Base-by-base conservation (phyloP, 1,284 basidiomycete genomes). In the Ceratobasidium sp. region DNA sequence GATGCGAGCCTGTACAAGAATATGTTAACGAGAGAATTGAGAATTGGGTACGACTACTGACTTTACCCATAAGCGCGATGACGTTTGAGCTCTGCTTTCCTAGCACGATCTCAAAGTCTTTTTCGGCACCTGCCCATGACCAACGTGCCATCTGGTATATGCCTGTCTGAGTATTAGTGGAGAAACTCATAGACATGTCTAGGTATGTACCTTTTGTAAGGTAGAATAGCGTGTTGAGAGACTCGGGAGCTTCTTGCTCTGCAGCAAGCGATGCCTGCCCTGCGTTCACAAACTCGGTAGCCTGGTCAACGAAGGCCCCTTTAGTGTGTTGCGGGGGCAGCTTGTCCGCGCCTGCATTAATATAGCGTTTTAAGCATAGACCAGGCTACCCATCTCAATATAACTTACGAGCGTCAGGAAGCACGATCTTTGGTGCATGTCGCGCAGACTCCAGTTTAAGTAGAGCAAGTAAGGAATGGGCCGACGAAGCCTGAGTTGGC, bases 21-120 rank as follows among this genome's bases (percentile, higher is more conserved):
- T 6, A 55, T 43, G 46, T 35, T 32, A 8, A 16, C 54, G 5
- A 35, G 52, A 21, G 23, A 3, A 13, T 16, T 43, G 59, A 41
- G 32, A 47, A 32, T 47, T 38, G 35, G 35, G 35, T 38, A 11
- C 35, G 11, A 38, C 14, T 11, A 57, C 70, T 49, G 13, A 90
- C 92, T 83, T 93, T 93, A 50, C 93, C 93, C 21, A 94, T 82
- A 18, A 94, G 82, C 0, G 93, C 93, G 23, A 94, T 87, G 14
- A 96, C 79, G 78, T 98, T 96, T 9, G 89, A 94, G 0, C 94
- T 92, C 77, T 91, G 91, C 73, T 89, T 85, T 4, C 83, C 83
- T 18, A 97, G 85, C n/a, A 96, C 88, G n/a, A 86, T 86, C 21
- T 96, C 92, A 77, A 97, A 96, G 0, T 91, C 87, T 13, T 89